These are phyloP conservation scores for Metschnikowia orientalis DNA, from an alignment of 805 yeast species.

Conservation along the genomic window DNA sequence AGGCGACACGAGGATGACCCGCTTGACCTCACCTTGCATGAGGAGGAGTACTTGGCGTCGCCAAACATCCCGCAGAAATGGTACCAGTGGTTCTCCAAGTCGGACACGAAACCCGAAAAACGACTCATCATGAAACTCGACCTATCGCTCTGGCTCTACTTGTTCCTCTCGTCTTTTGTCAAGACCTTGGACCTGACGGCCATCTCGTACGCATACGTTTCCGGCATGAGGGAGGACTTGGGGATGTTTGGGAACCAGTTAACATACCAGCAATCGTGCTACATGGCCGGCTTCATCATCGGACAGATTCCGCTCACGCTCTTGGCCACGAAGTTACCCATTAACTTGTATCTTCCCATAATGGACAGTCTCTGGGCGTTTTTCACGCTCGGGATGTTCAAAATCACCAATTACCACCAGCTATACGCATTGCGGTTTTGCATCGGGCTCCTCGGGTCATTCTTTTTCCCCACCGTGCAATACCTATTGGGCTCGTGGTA, in stretches of 20 bases:
- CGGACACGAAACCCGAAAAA: slow-evolving; percentile 5
- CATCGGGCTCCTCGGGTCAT: slow-evolving; percentile 7
- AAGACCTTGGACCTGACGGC: slow-evolving; percentile 8
- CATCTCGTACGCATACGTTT: slow-evolving; percentile 4
- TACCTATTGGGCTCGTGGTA: slow-evolving; percentile 7
- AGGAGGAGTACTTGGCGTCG: slow-evolving; percentile 2
- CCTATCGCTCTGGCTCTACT: slow-evolving; percentile 7
- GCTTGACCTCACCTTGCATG: slow-evolving; percentile 1
- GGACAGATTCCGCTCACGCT: slow-evolving; percentile 28
- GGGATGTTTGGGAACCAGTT: slow-evolving; percentile 7
- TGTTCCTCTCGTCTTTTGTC: slow-evolving; percentile 8
- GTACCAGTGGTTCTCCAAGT: slow-evolving; percentile 8
- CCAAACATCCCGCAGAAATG: slow-evolving; percentile 4
- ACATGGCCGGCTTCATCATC: slow-evolving; percentile 25
- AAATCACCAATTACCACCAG: slow-evolving; percentile 10
- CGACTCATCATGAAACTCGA: slow-evolving; percentile 5
- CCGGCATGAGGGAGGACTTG: slow-evolving; percentile 9
- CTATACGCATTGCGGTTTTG: slow-evolving; percentile 5
- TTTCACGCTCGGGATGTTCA: slow-evolving; percentile 13
- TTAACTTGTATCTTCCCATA: slow-evolving; percentile 22
- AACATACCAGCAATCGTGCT: slow-evolving; percentile 10
- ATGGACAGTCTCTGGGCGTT: slow-evolving; percentile 17
- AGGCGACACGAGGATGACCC: background rate
- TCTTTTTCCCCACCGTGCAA: slow-evolving; percentile 7
- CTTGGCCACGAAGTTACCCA: slow-evolving; percentile 22